Evolutionary conservation across 2,329 filamentous ascomycete species (phyloP).

Genomic region (Hypocreales sp.): DNA sequence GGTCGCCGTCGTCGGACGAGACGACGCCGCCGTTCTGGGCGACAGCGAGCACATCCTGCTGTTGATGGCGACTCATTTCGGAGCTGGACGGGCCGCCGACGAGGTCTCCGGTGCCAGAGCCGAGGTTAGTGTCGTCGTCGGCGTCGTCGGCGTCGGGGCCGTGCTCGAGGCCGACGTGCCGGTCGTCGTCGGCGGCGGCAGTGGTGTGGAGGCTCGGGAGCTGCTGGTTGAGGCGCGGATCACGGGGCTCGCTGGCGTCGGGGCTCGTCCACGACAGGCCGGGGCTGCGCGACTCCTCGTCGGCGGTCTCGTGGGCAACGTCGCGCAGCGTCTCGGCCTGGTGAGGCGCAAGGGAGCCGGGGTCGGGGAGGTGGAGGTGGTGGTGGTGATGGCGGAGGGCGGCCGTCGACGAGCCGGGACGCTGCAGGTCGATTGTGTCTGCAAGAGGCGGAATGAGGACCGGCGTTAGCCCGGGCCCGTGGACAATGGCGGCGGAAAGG

Average conservation of each 20-base stretch:
- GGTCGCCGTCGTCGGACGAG: slow-evolving; percentile 43
- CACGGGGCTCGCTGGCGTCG: slow-evolving; percentile 24
- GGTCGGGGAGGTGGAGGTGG: slow-evolving; percentile 31
- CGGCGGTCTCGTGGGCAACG: slow-evolving; percentile 59
- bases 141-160: background rate
- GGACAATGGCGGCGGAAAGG: slow-evolving; percentile 1
- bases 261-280: slow-evolving; percentile 36
- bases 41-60: slow-evolving; percentile 41
- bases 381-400: too few species aligned
- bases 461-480: slow-evolving; percentile 3
- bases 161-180: slow-evolving; percentile 18
- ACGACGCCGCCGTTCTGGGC: slow-evolving; percentile 44
- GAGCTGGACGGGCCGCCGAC: slow-evolving; percentile 10
- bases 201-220: too few species aligned
- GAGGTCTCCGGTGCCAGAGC: slow-evolving; percentile 4
- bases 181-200: slow-evolving; percentile 28
- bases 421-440: slow-evolving; percentile 95
- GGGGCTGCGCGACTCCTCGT: slow-evolving; percentile 53
- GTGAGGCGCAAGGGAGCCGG: slow-evolving; percentile 51
- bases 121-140: too few species aligned
- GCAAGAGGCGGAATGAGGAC: slow-evolving; percentile 1
- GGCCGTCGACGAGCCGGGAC: slow-evolving; percentile 66
- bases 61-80: slow-evolving; percentile 17
- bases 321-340: slow-evolving; percentile 75
- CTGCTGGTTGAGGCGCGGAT: slow-evolving; percentile 17